Conservation (phyloP, 345 rosid genomes). For the Eucalyptus paniculata region DNA sequence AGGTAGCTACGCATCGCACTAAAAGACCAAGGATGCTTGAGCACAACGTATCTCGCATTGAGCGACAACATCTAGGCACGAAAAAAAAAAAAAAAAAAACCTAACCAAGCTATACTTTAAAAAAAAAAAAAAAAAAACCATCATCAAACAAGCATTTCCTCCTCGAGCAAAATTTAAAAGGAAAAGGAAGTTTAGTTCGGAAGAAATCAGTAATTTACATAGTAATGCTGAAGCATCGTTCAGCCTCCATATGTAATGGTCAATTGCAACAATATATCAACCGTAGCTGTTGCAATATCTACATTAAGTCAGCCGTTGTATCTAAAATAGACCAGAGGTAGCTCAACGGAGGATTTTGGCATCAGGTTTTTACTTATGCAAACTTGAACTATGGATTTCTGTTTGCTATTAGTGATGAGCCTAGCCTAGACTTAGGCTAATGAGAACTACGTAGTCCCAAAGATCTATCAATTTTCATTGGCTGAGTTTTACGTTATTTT, state of each 20-base stretch:
- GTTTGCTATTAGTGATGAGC: background rate
- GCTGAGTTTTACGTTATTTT: background rate
- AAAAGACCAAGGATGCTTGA: background rate
- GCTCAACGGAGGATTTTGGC: background rate
- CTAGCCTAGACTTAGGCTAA: background rate
- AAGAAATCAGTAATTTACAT: too few relatives aligned
- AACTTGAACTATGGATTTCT: background rate
- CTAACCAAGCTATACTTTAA: background rate
- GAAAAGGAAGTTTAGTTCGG: too few relatives aligned
- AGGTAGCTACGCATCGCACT: background rate
- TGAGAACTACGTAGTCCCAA: background rate
- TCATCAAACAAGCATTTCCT: background rate
- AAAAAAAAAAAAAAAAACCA: background rate
- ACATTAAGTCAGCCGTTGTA: too few relatives aligned
- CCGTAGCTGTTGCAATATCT: too few relatives aligned
- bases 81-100: background rate
- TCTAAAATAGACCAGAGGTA: too few relatives aligned
- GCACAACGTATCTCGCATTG: background rate
- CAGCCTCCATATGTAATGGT: too few relatives aligned
- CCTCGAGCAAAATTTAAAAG: too few relatives aligned
- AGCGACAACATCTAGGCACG: background rate
- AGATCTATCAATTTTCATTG: background rate
- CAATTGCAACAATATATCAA: too few relatives aligned
- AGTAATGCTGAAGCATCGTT: too few relatives aligned
- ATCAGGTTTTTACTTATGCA: conserved; percentile 12